phyloP scores from a whole-genome alignment of 2,329 filamentous ascomycete species.

The Chrysoporthe cubensis region DNA sequence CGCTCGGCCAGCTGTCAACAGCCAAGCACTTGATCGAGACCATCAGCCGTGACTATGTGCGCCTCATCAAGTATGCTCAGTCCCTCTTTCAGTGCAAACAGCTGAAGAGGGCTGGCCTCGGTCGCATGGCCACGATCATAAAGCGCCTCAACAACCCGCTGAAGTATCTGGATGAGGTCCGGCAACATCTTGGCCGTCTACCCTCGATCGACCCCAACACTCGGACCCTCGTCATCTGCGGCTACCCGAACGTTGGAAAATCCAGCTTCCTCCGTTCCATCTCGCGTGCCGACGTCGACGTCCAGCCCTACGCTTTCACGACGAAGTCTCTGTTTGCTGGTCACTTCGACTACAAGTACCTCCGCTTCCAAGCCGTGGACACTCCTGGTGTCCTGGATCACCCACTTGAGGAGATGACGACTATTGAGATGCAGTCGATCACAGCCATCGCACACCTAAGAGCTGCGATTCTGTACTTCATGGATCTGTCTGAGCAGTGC shows the following conservation, averaged over 20 bases:
- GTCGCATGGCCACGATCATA: conserved; percentile 97
- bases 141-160: conserved; percentile 94
- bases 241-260: conserved; percentile 97
- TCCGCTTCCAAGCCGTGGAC: conserved; percentile 79
- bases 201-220: conserved; percentile 99
- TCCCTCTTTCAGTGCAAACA: conserved; percentile 99
- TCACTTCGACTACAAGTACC: conserved; percentile 96
- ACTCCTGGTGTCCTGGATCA: conserved; percentile 98
- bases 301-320: conserved; percentile 97
- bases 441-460: conserved; percentile 96
- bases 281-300: conserved; percentile 92
- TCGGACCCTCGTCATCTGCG: conserved; percentile 91
- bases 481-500: conserved; percentile 96
- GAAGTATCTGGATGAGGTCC: conserved; percentile 92
- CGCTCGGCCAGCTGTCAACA: conserved; percentile 92
- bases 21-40: conserved; percentile 97
- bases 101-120: conserved; percentile 92
- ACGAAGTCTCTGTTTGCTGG: conserved; percentile 97
- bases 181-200: conserved; percentile 95
- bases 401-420: conserved; percentile 98
- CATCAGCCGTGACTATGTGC: conserved; percentile 93
- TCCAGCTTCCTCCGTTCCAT: conserved; percentile 93
- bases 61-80: conserved; percentile 88
- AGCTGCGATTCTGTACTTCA: conserved; percentile 95
- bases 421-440: conserved; percentile 98